Evolutionary conservation across 139 green algal species (phyloP).

Genomic region (Chlamydomonas asymmetrica): DNA sequence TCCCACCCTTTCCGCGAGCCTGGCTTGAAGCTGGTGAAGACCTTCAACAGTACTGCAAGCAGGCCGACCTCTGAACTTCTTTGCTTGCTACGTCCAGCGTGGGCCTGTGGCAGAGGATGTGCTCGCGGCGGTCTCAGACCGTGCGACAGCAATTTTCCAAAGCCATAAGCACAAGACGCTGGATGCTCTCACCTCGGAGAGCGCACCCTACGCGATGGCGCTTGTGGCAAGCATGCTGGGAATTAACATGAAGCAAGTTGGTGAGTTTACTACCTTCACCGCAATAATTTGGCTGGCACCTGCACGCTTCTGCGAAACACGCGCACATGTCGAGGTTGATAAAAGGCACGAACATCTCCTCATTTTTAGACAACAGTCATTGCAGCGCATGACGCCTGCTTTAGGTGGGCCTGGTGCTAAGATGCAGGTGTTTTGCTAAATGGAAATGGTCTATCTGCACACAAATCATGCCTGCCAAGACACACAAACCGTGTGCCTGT

Average conservation of each 20-base stretch:
- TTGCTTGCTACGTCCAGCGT: constrained; percentile 3
- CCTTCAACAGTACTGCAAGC: no score
- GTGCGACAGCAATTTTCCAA: constrained; percentile 27
- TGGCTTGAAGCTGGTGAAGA: no score
- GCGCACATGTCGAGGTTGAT: not conserved
- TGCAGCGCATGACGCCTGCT: not conserved
- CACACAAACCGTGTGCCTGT: no score
- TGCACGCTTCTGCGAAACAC: not conserved
- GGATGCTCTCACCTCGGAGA: constrained; percentile 1
- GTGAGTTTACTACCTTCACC: not conserved
- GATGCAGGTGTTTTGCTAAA: not conserved
- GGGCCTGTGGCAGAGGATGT: constrained; percentile 24
- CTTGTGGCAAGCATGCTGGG: constrained; percentile 24
- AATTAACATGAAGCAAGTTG: constrained; percentile 29
- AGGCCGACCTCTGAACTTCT: no score
- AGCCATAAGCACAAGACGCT: constrained; percentile 23
- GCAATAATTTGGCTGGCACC: not conserved
- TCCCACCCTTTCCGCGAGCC: no score
- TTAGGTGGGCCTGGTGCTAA: not conserved
- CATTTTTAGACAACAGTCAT: not conserved
- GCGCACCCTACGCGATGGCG: constrained; percentile 20
- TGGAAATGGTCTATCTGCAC: no score
- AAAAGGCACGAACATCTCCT: not conserved
- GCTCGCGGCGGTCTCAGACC: constrained; percentile 2
- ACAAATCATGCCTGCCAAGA: no score